These are phyloP conservation scores for Asterochloris erici DNA, from an alignment of 139 green algal species.

Conservation along the genomic window DNA sequence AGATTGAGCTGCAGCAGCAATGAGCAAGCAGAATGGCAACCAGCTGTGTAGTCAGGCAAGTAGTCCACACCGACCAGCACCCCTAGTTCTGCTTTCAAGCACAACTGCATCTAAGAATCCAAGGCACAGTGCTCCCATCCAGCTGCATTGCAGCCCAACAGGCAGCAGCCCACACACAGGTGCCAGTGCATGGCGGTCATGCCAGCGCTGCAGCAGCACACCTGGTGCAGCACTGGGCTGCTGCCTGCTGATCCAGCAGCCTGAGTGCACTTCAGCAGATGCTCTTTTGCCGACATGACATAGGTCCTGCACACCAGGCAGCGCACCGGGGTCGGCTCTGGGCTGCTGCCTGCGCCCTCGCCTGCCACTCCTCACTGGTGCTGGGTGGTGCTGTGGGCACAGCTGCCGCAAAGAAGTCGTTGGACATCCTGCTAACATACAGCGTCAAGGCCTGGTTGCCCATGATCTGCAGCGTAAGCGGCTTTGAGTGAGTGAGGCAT, in stretches of 20 bases:
- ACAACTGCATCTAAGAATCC: no score
- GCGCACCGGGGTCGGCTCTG: neutral
- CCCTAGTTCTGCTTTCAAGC: no score
- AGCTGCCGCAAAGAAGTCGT: neutral
- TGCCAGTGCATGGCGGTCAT: neutral
- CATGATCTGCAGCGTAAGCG: neutral
- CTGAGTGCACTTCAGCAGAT: neutral
- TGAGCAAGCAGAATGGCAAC: no score
- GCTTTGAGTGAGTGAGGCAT: neutral
- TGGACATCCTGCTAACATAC: slow-evolving; percentile 12
- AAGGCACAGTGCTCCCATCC: no score
- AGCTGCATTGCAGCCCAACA: no score
- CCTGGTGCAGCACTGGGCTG: neutral
- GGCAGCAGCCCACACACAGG: neutral
- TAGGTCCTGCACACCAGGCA: neutral
- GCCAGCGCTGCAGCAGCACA: neutral
- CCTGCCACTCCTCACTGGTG: slow-evolving; percentile 13
- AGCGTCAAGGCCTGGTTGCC: neutral
- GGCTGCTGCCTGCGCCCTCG: slow-evolving; percentile 4
- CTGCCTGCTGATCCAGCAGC: neutral
- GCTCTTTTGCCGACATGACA: neutral
- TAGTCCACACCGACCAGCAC: no score
- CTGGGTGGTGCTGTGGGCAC: slow-evolving; percentile 6
- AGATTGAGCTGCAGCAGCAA: no score
- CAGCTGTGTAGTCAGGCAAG: no score